Conservation (phyloP, 2,329 filamentous ascomycete species). For the Biscogniauxia sp. region DNA sequence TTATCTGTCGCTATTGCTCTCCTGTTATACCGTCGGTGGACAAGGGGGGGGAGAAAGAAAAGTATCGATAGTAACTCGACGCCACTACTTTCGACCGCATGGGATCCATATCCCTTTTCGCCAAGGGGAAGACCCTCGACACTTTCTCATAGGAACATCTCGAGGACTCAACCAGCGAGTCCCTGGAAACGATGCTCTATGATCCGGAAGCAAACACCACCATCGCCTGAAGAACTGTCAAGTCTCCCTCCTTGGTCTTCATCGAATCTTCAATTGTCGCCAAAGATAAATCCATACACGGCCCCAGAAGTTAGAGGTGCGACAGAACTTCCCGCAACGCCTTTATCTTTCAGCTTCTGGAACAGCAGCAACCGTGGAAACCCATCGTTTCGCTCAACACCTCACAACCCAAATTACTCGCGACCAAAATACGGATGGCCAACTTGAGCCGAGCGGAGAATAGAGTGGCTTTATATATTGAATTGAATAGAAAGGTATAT, state of each 20-base stretch:
- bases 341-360: conserved; percentile 7
- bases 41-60: background rate
- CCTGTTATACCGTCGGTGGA: background rate
- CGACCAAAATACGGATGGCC: background rate
- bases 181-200: background rate
- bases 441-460: background rate
- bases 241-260: background rate
- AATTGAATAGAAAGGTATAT: background rate
- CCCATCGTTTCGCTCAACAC: background rate
- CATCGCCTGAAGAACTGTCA: background rate
- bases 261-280: background rate
- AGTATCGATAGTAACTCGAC: background rate
- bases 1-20: background rate
- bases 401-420: background rate
- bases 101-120: background rate
- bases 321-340: conserved; percentile 11
- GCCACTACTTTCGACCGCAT: background rate
- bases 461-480: background rate
- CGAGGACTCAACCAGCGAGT: background rate
- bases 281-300: background rate
- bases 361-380: background rate
- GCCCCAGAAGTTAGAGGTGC: background rate
- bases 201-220: background rate
- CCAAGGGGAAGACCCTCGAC: background rate
- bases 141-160: background rate